These are phyloP conservation scores for Penicillium janthinellum DNA, from an alignment of 2,329 filamentous ascomycete genomes.

Conservation along the genomic window DNA sequence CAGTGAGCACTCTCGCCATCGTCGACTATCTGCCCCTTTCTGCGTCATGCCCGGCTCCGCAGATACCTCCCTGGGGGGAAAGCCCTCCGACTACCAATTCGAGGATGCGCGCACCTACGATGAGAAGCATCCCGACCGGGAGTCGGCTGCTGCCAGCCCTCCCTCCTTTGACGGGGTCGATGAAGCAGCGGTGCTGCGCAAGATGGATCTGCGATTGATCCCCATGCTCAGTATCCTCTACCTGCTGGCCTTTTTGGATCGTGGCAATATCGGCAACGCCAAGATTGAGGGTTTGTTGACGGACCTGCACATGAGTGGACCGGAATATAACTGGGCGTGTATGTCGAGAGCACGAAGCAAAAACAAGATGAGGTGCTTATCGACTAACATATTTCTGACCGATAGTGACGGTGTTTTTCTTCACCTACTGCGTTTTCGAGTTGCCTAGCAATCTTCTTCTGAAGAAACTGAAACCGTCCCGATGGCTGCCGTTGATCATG, in stretches of 20 bases:
- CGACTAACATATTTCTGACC: neutral
- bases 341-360: slow-evolving; percentile 3
- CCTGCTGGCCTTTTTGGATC: slow-evolving; percentile 36
- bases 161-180: slow-evolving; percentile 14
- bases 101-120: slow-evolving; percentile 11
- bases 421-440: slow-evolving; percentile 27
- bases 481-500: slow-evolving; percentile 37
- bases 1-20: neutral
- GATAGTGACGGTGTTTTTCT: slow-evolving; percentile 36
- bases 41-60: slow-evolving; percentile 11
- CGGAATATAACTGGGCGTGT: slow-evolving; percentile 37
- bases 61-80: slow-evolving; percentile 10
- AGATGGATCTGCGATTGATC: slow-evolving; percentile 33
- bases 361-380: neutral
- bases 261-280: slow-evolving; percentile 41
- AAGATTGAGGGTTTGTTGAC: slow-evolving; percentile 36
- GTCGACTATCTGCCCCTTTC: neutral
- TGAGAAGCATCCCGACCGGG: slow-evolving; percentile 9
- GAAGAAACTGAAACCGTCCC: slow-evolving; percentile 29
- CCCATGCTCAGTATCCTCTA: slow-evolving; percentile 34
- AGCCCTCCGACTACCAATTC: slow-evolving; percentile 10
- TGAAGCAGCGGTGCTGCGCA: slow-evolving; percentile 27
- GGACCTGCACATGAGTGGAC: slow-evolving; percentile 33
- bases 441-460: slow-evolving; percentile 24
- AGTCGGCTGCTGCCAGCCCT: slow-evolving; percentile 6